phyloP scores from a whole-genome alignment of 1,284 basidiomycete species.

The Lignosus rhinocerotis region DNA sequence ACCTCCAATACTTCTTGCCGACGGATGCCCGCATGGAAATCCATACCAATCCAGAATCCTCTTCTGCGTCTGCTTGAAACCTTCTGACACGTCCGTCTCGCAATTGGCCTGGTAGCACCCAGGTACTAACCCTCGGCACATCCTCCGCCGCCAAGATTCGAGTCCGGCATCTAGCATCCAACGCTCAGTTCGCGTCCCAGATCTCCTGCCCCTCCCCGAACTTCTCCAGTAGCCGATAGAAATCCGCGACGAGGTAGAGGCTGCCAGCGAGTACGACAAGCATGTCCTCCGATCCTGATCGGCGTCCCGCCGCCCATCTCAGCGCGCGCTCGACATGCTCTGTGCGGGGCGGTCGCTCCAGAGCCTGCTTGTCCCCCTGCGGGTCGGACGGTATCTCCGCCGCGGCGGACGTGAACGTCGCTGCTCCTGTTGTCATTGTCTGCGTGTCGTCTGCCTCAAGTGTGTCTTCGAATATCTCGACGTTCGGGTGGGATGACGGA shows the following conservation, averaged over 20 bases:
- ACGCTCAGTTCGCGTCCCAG: constrained; percentile 18
- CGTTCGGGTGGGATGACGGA: constrained; percentile 29
- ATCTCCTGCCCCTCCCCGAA: constrained; percentile 20
- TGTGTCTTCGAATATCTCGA: constrained; percentile 42
- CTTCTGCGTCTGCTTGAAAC: no score
- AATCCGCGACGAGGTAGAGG: constrained; percentile 87
- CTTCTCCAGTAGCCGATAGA: constrained; percentile 59
- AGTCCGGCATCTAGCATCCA: neutral
- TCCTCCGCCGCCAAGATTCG: no score
- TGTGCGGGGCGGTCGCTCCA: constrained; percentile 31
- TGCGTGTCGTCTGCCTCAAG: constrained; percentile 29
- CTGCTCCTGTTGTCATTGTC: constrained; percentile 8
- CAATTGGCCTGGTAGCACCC: neutral
- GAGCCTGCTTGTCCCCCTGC: constrained; percentile 24
- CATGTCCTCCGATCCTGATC: constrained; percentile 32
- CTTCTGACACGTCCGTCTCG: no score
- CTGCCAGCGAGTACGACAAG: constrained; percentile 84
- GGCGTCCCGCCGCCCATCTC: constrained; percentile 25
- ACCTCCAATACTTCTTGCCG: neutral
- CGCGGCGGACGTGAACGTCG: neutral
- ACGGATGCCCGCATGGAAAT: neutral
- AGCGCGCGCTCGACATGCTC: constrained; percentile 24
- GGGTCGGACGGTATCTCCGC: constrained; percentile 28
- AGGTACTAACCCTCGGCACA: neutral
- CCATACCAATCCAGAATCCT: no score